A percentile compares a stretch with the other conserved stretches of the same genome.
These are phyloP conservation scores for Pholiota conissans DNA, from an alignment of 768 basidiomycete genomes.

Conservation along the genomic window DNA sequence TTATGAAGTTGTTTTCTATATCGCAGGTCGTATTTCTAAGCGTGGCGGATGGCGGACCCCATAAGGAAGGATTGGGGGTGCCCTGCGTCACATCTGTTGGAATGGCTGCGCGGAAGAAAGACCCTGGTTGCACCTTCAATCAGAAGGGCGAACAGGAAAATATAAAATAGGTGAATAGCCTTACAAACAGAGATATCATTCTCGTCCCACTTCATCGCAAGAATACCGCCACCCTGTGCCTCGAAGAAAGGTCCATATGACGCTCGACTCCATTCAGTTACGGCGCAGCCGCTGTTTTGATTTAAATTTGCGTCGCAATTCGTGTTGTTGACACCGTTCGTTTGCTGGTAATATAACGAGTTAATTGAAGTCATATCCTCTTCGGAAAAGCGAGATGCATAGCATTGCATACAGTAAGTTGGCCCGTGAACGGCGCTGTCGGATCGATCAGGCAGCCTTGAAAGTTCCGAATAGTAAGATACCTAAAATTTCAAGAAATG, in stretches of 20 bases:
- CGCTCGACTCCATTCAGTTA: slow-evolving; percentile 78
- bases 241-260: slow-evolving; percentile 88
- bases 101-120: slow-evolving; percentile 78
- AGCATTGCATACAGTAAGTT: slow-evolving; percentile 16
- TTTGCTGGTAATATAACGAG: not conserved
- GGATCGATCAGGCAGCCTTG: slow-evolving; percentile 25
- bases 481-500: too few relatives aligned
- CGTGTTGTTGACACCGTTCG: slow-evolving; percentile 44
- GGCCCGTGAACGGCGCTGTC: slow-evolving; percentile 24
- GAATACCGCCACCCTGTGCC: slow-evolving; percentile 76
- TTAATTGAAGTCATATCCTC: not conserved
- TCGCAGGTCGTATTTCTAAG: slow-evolving; percentile 59
- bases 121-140: slow-evolving; percentile 47
- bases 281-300: slow-evolving; percentile 72
- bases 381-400: too few relatives aligned
- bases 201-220: slow-evolving; percentile 89
- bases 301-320: slow-evolving; percentile 53
- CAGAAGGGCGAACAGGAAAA: slow-evolving; percentile 8
- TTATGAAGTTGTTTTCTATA: slow-evolving; percentile 56
- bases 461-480: too few relatives aligned
- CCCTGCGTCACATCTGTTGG: slow-evolving; percentile 66
- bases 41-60: slow-evolving; percentile 68
- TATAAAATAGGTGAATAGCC: slow-evolving; percentile 23
- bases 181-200: slow-evolving; percentile 74
- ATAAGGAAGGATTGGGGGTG: slow-evolving; percentile 63